Base-by-base conservation (phyloP, 352 stramenopile species). In the Phytophthora multivora region DNA sequence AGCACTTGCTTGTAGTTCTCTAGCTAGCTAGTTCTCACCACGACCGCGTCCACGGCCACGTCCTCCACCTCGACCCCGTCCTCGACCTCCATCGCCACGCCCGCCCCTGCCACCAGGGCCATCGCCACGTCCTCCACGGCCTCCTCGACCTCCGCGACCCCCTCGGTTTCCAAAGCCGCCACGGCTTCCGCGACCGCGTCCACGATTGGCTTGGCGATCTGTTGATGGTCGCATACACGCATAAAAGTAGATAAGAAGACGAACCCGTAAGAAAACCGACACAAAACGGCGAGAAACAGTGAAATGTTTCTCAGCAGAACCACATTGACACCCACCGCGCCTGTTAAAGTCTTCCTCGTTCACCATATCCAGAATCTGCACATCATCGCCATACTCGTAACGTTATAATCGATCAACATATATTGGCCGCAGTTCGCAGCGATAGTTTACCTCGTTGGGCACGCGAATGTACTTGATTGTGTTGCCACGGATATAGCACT, bases 381-480 rank as follows among this genome's bases (percentile, higher is more conserved):
- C 23, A 4, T 47, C 21, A 28, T 30, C 36, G 54, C 4, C 31
- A 61, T 12, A 36, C 28, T 13, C 2, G 13, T 41, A 46, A 42
- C 2, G 30, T 60, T 45, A 58, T 21, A 46, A 3, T 58, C 38
- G 26, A 12, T 1, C 12, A 61, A 26, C 13, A 36, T 40, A 3
- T 51, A n/a, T 5, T 38, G 6, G 4, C 38, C 25, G 4, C 5
- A 45, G 2, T 39, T 13, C 10, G 31, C 25, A 12, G n/a, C 16
- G 13, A 13, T 4, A 26, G 7, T 16, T 21, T 48, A 98, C 89
- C 69, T 99, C 95, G 55, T 98, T 97, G 13, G 93, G 95, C 13
- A 99, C 89, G 47, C 97, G 85, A 41, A 99, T 91, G 77, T 99
- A 99, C 81, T 99, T 99, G 67, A 99, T 98, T 19, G 88, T 97